Percentiles rank a stretch among this genome's conserved stretches.
These are phyloP conservation scores for Tolypocladium nubicola DNA, from an alignment of 2,329 filamentous ascomycete genomes.

Conservation along the genomic window DNA sequence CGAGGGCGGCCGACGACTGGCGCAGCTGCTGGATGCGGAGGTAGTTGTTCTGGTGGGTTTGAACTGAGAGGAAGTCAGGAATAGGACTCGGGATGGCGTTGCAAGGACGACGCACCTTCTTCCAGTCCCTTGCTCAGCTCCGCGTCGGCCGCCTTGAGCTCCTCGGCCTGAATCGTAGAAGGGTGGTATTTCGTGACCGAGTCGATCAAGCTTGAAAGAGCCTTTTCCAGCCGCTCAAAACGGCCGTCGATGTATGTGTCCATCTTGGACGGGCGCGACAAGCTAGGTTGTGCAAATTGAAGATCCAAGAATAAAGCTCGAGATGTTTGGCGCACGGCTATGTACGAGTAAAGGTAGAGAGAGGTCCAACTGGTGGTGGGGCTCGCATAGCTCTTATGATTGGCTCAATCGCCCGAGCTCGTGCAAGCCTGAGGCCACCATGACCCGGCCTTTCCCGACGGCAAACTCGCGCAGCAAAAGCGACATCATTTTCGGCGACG, in stretches of 20 bases:
- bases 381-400: constrained; percentile 5
- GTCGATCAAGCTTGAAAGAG: constrained; percentile 60
- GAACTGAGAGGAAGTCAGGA: constrained; percentile 35
- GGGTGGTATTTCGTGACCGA: constrained; percentile 78
- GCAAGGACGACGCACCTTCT: constrained; percentile 35
- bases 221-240: constrained; percentile 57
- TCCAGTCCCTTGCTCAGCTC: constrained; percentile 56
- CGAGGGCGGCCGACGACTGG: constrained; percentile 51
- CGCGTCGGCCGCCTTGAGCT: constrained; percentile 60
- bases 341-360: background rate
- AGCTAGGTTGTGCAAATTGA: background rate
- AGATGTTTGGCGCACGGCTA: constrained; percentile 6
- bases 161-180: constrained; percentile 52
- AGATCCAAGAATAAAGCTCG: background rate
- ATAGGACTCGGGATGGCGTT: background rate
- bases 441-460: constrained; percentile 21
- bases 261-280: constrained; percentile 31
- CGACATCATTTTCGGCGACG: constrained; percentile 13
- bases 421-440: constrained; percentile 18
- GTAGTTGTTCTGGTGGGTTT: constrained; percentile 66
- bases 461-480: constrained; percentile 22
- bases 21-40: constrained; percentile 59
- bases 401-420: constrained; percentile 6
- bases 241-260: constrained; percentile 49
- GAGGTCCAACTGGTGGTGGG: constrained; percentile 9